These are phyloP conservation scores for Diversispora eburnea DNA, from an alignment of 192 early-diverging fungal genomes.

Conservation along the genomic window DNA sequence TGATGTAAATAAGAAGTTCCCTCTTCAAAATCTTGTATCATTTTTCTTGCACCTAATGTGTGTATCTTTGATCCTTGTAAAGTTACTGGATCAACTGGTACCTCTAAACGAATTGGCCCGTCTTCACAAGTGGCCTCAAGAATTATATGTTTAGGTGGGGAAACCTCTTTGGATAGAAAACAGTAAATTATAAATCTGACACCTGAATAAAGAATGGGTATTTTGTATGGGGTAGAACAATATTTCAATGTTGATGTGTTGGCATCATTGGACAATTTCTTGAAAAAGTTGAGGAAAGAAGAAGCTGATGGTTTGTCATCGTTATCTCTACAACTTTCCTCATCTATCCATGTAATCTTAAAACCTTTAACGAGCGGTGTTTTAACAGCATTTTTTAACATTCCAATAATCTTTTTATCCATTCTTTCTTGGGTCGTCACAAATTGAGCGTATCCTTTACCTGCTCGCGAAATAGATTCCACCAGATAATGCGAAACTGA, in stretches of 20 bases:
- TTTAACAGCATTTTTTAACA: slow-evolving; percentile 48
- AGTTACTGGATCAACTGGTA: slow-evolving; percentile 16
- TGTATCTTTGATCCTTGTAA: slow-evolving; percentile 14
- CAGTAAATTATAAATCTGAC: slow-evolving; percentile 17
- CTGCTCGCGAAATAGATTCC: slow-evolving; percentile 46
- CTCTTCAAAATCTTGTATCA: slow-evolving; percentile 26
- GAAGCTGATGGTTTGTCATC: neutral
- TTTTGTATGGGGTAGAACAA: slow-evolving; percentile 6
- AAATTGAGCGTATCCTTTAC: slow-evolving; percentile 47
- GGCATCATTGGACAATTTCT: neutral
- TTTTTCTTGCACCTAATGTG: slow-evolving; percentile 23
- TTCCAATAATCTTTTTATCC: slow-evolving; percentile 51
- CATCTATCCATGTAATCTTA: slow-evolving; percentile 34
- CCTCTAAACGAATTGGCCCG: slow-evolving; percentile 8
- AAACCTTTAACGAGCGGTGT: slow-evolving; percentile 44
- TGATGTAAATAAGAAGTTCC: slow-evolving; percentile 21
- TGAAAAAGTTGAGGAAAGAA: too few relatives aligned
- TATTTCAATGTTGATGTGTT: neutral
- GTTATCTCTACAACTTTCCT: neutral
- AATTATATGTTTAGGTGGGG: slow-evolving; percentile 3
- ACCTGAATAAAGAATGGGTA: slow-evolving; percentile 17
- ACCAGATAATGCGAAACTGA: slow-evolving; percentile 51
- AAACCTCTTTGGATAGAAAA: neutral
- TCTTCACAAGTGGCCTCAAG: slow-evolving; percentile 12
- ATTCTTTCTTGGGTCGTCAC: slow-evolving; percentile 47